Evolutionary conservation across 441 rosid species (phyloP).

Genomic region (Populus tomentosa): DNA sequence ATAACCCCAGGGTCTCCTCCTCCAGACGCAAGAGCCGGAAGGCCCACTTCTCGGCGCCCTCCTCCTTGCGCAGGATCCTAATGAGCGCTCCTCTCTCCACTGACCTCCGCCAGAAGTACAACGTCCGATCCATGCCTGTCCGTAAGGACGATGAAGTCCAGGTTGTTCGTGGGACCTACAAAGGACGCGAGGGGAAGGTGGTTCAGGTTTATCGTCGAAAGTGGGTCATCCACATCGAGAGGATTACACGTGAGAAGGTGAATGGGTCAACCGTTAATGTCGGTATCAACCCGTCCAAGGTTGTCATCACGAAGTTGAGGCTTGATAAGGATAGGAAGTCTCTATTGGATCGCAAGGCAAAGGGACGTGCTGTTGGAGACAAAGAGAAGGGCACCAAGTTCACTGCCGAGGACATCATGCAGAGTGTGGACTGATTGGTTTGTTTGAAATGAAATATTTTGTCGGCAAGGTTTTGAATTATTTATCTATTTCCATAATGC

Average conservation of each 20-base stretch:
- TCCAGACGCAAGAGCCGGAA: conserved; percentile 53
- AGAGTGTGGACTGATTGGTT: no score
- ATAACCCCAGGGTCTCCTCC: conserved; percentile 55
- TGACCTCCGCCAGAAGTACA: conserved; percentile 67
- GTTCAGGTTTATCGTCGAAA: conserved; percentile 68
- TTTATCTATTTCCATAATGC: no score
- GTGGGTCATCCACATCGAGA: conserved; percentile 76
- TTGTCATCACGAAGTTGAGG: conserved; percentile 52
- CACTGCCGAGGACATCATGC: no score
- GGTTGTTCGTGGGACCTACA: conserved; percentile 67
- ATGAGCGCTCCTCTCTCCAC: conserved; percentile 61
- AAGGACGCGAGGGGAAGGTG: conserved; percentile 68
- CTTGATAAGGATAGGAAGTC: no score
- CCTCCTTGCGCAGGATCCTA: conserved; percentile 55
- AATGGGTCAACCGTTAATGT: conserved; percentile 67
- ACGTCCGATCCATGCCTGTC: conserved; percentile 65
- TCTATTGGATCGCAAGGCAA: no score
- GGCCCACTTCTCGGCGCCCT: conserved; percentile 38
- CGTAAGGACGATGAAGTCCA: conserved; percentile 75
- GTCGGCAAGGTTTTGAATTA: no score
- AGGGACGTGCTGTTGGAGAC: no score
- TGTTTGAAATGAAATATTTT: no score
- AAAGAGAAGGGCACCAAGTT: no score
- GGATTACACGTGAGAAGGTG: conserved; percentile 70
- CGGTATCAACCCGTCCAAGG: conserved; percentile 60